phyloP scores from a whole-genome alignment of 805 yeast genomes.

The Isabelozyma rhagii region DNA sequence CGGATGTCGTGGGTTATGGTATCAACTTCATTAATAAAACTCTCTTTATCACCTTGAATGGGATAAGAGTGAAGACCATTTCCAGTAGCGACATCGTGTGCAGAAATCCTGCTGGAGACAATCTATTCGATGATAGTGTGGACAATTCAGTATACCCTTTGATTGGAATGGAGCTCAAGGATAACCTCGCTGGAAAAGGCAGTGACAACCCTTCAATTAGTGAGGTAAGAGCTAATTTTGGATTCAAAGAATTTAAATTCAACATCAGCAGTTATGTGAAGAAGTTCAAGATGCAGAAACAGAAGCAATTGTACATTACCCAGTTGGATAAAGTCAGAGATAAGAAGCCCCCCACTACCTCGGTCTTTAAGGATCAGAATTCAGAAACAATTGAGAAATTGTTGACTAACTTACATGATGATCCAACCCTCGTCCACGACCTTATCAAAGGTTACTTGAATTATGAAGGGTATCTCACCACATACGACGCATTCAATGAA shows the following conservation, averaged over 20 bases:
- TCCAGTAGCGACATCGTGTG: constrained; percentile 21
- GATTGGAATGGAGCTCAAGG: constrained; percentile 29
- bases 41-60: constrained; percentile 80
- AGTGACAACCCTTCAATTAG: constrained; percentile 15
- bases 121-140: constrained; percentile 20
- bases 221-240: constrained; percentile 52
- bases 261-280: constrained; percentile 56
- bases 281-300: constrained; percentile 36
- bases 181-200: constrained; percentile 26
- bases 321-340: constrained; percentile 17
- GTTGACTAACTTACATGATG: constrained; percentile 17
- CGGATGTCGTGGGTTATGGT: constrained; percentile 81
- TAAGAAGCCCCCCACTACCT: not conserved
- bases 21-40: constrained; percentile 61
- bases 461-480: constrained; percentile 36
- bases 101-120: constrained; percentile 14
- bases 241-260: constrained; percentile 53
- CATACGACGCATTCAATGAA: constrained; percentile 28
- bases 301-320: constrained; percentile 14
- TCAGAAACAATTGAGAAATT: constrained; percentile 12
- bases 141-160: constrained; percentile 33
- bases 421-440: constrained; percentile 24
- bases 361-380: not conserved
- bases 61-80: constrained; percentile 41
- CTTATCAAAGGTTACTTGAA: constrained; percentile 37